Evolutionary conservation across 2,329 filamentous ascomycete genomes (phyloP), one percentile per base, ranked within the genome.

Genomic region (Helicocarpus griseus): DNA sequence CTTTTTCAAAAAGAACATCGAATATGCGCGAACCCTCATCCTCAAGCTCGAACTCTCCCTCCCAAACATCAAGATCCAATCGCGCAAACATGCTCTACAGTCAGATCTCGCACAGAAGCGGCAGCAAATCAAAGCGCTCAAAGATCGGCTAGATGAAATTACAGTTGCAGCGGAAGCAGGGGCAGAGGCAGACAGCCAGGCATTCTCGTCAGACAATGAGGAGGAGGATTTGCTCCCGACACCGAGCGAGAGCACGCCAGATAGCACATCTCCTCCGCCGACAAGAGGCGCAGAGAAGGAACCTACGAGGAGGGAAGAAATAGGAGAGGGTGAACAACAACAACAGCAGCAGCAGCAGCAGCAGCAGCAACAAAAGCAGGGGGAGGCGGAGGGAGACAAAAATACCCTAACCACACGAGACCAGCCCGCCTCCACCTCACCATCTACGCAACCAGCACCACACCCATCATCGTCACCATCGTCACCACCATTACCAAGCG

Each of bases 21-120:
- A 73, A 58, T 72, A 73, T 51, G 71, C 70, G 26, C 69, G 70
- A 45, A 65, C 64, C 33, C 60, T 69, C 38, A 65, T 74, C 22
- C 60, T 69, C 35, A 62, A 68, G 38, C 59, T 74, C 28, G 71
- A 74, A 55, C 66, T 65, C 9, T 65, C 60, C 19, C 63, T 72
- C 21, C 65, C 69, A 14, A 57, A 63, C 33, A 62, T 73, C 22
- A 72, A 72, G 56, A 63, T 66, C 0, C 62, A 64, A 33, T 63
- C 69, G 17, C 61, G 63, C 14, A 67, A 68, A 31, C 64, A 71
- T 49, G 66, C 68, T 47, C 62, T 67, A 24, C 65, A 71, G 45
- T 64, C 65, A 3, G 68, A 73, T 54, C 61, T 74, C 11, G 60
- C 62, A 3, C 65, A 66, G 35, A 69, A 73, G 53, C 62, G 65